These are phyloP conservation scores for Starmerella vaccinii DNA, from an alignment of 805 yeast genomes.

Conservation along the genomic window DNA sequence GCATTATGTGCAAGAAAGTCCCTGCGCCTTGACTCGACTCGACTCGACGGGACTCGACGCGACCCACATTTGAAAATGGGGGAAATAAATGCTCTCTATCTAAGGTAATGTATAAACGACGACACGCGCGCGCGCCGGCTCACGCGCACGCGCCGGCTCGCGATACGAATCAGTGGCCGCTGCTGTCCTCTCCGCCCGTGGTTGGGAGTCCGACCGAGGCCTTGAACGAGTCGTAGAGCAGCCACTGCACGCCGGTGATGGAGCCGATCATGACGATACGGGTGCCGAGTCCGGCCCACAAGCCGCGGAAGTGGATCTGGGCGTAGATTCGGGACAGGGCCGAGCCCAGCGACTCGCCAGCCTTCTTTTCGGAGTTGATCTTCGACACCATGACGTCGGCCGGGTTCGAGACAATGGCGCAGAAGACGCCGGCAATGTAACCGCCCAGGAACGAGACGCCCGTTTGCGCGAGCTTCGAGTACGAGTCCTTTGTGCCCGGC, in stretches of 20 bases:
- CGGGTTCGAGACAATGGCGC: constrained; percentile 94
- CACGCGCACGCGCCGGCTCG: too few relatives aligned
- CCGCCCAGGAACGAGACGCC: constrained; percentile 94
- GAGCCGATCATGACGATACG: constrained; percentile 97
- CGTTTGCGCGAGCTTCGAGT: constrained; percentile 68
- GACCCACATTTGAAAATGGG: too few relatives aligned
- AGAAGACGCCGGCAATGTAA: constrained; percentile 92
- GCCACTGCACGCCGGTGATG: constrained; percentile 94
- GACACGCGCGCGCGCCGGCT: too few relatives aligned
- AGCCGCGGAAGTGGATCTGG: constrained; percentile 77
- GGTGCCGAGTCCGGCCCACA: constrained; percentile 91
- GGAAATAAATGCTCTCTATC: too few relatives aligned
- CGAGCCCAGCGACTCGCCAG: constrained; percentile 53
- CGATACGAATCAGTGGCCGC: neutral
- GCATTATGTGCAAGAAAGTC: too few relatives aligned
- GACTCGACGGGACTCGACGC: too few relatives aligned
- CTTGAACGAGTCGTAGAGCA: constrained; percentile 90
- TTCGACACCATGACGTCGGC: constrained; percentile 98
- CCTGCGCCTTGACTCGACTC: too few relatives aligned
- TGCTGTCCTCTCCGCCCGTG: constrained; percentile 43
- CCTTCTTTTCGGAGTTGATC: constrained; percentile 61
- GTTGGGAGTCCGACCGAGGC: constrained; percentile 93
- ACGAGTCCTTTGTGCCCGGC: constrained; percentile 63
- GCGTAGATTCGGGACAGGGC: constrained; percentile 67
- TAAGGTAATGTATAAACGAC: too few relatives aligned